Evolutionary conservation across 148 eudicot species (phyloP), one percentile per base, ranked within the genome.

Genomic region (Simmondsia chinensis): DNA sequence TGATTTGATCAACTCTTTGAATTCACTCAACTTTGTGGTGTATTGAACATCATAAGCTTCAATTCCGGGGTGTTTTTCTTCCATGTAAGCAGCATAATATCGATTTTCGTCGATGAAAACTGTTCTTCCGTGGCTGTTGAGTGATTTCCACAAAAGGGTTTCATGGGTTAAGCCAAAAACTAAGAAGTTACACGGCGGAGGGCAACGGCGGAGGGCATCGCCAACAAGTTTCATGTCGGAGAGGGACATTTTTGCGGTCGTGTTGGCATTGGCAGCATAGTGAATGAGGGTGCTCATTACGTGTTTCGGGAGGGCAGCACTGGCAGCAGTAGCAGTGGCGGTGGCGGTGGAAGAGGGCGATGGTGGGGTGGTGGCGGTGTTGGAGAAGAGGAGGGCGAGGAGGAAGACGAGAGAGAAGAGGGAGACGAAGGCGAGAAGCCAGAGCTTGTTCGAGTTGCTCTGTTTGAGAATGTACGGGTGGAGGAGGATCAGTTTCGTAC

Each of bases 401-500:
- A 80, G 79, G 48, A 65, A 83, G 3, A 74, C 68, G 4, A 76
- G 30, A 1, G 94, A 63, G 70, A 80, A 60, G 46, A 76, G 33
- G 18, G 94, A 84, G 11, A 80, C 7, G 42, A 74, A 42, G 11
- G 84, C 82, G 15, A 84, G 39, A 3, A 74, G 66, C 84, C 82
- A 80, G 31, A 76, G 57, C 12, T 73, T 65, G 39, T 61, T 71
- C 4, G 94, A 64, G 66, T 60, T 57, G 2, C 84, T 87, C 50
- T 84, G 94, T 61, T 84, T 84, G 19, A 68, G 76, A 42, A 84
- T 74, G 68, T 84, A 80, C 4, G 94, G 94, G 41, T 84, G 84
- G 32, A 80, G 75, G 28, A 84, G 82, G 12, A 84, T 71, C 4
- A 84, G 73, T 66, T 69, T 84, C 26, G 94, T 76, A 71, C 38